Evolutionary conservation across 2,329 filamentous ascomycete genomes (phyloP).

Genomic region (Cadophora sp.): DNA sequence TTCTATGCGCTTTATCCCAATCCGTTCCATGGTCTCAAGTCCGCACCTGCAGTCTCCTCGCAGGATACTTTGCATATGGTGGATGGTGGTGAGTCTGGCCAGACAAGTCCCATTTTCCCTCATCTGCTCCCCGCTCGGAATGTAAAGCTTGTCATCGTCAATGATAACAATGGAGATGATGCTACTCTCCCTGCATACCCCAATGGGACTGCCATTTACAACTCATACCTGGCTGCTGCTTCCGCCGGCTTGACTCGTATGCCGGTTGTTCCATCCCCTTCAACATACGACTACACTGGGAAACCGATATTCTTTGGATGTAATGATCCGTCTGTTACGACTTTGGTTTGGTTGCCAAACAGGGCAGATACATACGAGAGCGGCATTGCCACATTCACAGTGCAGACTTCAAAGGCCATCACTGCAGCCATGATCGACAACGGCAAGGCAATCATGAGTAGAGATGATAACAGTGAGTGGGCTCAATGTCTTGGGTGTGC

Average conservation of each 20-base stretch:
- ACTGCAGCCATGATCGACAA: constrained; percentile 15
- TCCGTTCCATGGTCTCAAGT: constrained; percentile 11
- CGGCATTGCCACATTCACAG: constrained; percentile 9
- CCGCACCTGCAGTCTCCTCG: constrained; percentile 1
- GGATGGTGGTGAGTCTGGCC: constrained; percentile 15
- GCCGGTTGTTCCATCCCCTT: constrained; percentile 10
- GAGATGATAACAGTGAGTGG: constrained; percentile 15
- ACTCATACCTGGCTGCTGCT: constrained; percentile 8
- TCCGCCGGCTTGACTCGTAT: constrained; percentile 9
- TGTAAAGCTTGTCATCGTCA: constrained; percentile 11
- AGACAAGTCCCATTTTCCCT: constrained; percentile 16
- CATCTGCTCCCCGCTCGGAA: constrained; percentile 17
- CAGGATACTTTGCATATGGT: constrained; percentile 16
- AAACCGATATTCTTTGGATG: constrained; percentile 16
- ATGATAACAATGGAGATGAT: constrained; percentile 17
- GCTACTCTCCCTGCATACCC: neutral
- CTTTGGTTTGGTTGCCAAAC: constrained; percentile 21
- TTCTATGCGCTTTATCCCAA: constrained; percentile 19
- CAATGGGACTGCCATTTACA: constrained; percentile 16
- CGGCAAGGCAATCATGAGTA: constrained; percentile 21
- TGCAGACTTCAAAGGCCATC: neutral
- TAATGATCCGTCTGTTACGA: constrained; percentile 1
- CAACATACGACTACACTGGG: constrained; percentile 1
- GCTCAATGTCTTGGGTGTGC: constrained; percentile 20
- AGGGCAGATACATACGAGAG: constrained; percentile 8